These are phyloP conservation scores for Triglochin maritima DNA, from an alignment of 106 monocot species.

Conservation along the genomic window DNA sequence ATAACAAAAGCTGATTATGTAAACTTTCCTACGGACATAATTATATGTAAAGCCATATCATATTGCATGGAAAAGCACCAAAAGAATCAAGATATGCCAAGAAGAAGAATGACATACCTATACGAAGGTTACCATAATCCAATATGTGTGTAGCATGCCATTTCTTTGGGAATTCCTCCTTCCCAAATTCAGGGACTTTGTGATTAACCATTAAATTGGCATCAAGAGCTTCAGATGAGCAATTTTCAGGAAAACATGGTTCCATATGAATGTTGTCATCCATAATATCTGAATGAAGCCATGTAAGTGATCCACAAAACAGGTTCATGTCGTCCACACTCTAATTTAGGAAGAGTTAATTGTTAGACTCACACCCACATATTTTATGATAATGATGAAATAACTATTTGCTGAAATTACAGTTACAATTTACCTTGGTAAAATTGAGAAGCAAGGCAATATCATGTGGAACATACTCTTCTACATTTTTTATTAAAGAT, in stretches of 20 bases:
- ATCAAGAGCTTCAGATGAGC: constrained; percentile 11
- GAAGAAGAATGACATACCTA: constrained; percentile 35
- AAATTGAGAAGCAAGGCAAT: constrained; percentile 37
- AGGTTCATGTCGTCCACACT: constrained; percentile 23
- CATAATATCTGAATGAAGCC: constrained; percentile 97
- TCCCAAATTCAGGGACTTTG: constrained; percentile 9
- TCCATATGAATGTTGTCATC: constrained; percentile 90
- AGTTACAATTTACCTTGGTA: constrained; percentile 34
- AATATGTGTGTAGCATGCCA: constrained; percentile 65
- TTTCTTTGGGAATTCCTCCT: constrained; percentile 10
- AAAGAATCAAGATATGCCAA: no score
- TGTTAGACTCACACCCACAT: constrained; percentile 6
- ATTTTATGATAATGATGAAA: neutral
- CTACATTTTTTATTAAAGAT: constrained; percentile 59
- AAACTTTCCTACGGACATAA: no score
- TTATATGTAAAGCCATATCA: no score
- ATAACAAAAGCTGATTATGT: no score
- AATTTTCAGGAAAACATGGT: constrained; percentile 6
- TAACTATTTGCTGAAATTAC: neutral
- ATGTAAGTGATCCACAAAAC: constrained; percentile 35
- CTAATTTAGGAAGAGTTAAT: constrained; percentile 25
- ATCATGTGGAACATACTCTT: constrained; percentile 68
- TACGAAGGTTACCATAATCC: constrained; percentile 67
- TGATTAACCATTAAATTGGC: constrained; percentile 13
- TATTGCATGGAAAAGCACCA: no score